Conservation (phyloP, 2,329 filamentous ascomycete species). For the Cyanodermella asteris region DNA sequence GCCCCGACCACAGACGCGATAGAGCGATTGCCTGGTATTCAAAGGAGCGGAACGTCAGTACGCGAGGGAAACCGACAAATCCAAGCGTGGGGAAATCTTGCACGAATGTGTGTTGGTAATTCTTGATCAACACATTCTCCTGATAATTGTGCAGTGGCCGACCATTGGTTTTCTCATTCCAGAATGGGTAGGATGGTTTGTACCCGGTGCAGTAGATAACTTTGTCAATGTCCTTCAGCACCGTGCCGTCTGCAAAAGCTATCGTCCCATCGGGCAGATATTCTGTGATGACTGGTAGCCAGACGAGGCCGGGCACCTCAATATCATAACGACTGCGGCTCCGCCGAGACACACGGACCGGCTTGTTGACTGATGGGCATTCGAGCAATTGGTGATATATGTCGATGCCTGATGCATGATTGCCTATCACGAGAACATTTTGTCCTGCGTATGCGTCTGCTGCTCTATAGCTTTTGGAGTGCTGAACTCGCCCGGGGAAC, state of each 20-base stretch:
- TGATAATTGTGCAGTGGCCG: no score
- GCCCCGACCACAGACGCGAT: no score
- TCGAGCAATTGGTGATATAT: conserved; percentile 55
- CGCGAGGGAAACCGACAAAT: no score
- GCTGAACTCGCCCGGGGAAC: conserved; percentile 39
- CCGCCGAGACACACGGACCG: conserved; percentile 40
- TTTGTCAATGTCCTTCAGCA: conserved; percentile 47
- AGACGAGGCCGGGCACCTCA: conserved; percentile 1
- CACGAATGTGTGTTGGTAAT: no score
- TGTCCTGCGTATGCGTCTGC: conserved; percentile 38
- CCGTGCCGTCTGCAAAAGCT: conserved; percentile 43
- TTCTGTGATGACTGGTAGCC: background rate
- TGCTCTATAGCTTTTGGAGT: conserved; percentile 60
- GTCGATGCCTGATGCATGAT: conserved; percentile 67
- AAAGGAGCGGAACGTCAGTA: no score
- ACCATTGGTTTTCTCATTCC: no score
- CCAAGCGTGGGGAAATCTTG: no score
- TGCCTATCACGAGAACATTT: conserved; percentile 56
- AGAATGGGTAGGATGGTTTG: conserved; percentile 61
- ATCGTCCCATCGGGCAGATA: conserved; percentile 28
- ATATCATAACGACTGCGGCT: conserved; percentile 10
- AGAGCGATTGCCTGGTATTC: no score
- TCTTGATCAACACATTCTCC: no score
- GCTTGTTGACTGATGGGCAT: conserved; percentile 34
- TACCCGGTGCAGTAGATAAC: conserved; percentile 81